Base-by-base conservation (phyloP, 2,329 filamentous ascomycete genomes). In the Penicillium sp. region DNA sequence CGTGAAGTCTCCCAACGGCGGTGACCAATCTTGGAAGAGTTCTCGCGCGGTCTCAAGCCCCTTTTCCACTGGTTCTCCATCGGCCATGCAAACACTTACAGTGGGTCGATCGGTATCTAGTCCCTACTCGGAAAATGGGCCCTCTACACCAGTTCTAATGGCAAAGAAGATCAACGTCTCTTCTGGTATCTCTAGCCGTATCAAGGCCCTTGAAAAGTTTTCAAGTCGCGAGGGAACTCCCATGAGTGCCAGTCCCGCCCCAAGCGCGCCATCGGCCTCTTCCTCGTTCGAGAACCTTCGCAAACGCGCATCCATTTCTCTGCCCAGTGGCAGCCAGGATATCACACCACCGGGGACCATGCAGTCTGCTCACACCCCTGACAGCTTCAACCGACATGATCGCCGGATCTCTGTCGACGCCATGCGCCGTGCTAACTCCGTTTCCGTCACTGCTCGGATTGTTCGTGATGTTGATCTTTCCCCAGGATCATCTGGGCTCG, bases 141-240 rank as follows among this genome's bases (percentile, higher is more conserved):
- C 73, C 14, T 56, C 68, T 27, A 68, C 68, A 36, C 72, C 75
- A n/a, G 73, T 82, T 13, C 68, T 88, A 47, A 77, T 81, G 44
- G 79, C 84, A 3, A 91, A 90, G 70, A 95, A 92, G 71, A 82
- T 87, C 61, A 94, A 90, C 66, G 84, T 97, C 22, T 92, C 91
- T 7, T 92, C 90, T 8, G 92, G 91, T 63, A 97, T 99, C 57
- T 95, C 93, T 3, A 91, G 93, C 71, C 88, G 94, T 40, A 97
- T 97, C 71, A 95, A 96, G 73, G 92, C 92, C 6, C 79, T 99
- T 49, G 90, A 96, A 69, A 92, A 91, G 72, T 82, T 94, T 52
- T 81, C 80, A 3, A 79, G 61, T 82, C 87, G 55, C 75, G 64
- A 70, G 54, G 65, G 73, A 61, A 58, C 72, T 43, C 63, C 70